These are phyloP conservation scores for Pseudogymnoascus sp. DNA, from an alignment of 2,329 filamentous ascomycete species.

Conservation along the genomic window DNA sequence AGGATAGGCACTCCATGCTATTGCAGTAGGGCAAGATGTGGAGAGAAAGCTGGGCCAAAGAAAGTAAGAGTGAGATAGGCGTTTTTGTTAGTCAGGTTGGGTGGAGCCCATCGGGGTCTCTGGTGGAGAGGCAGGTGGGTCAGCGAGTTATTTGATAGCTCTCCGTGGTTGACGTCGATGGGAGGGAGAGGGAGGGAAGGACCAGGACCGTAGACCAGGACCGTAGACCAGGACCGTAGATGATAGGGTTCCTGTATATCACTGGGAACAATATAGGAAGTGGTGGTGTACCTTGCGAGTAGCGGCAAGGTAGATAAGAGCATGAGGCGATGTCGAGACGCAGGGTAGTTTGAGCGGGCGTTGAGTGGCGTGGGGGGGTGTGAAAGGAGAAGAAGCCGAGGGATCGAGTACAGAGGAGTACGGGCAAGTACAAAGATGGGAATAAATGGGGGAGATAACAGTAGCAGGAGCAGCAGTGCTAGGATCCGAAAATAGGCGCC, in stretches of 20 bases:
- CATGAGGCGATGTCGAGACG: neutral
- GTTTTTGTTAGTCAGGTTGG: neutral
- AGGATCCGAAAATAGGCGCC: neutral
- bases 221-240: neutral
- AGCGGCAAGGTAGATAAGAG: neutral
- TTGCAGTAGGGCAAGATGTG: constrained; percentile 1
- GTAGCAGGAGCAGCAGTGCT: neutral
- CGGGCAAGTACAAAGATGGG: neutral
- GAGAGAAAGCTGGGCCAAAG: neutral
- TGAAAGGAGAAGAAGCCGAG: neutral
- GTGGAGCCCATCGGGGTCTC: neutral
- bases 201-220: neutral
- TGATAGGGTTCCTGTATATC: neutral
- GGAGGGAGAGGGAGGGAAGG: neutral
- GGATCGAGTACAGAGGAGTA: neutral
- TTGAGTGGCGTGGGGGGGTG: neutral
- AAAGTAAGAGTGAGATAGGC: constrained; percentile 4
- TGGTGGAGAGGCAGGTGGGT: neutral
- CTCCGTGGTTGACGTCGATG: neutral
- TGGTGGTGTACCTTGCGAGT: neutral
- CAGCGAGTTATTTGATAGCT: constrained; percentile 1
- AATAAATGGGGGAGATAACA: neutral
- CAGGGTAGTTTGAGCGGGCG: neutral
- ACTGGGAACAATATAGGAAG: neutral
- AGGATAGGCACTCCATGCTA: constrained; percentile 1